Evolutionary conservation across 495 filamentous ascomycete genomes (phyloP).

Genomic region (Friedmanniomyces simplex): DNA sequence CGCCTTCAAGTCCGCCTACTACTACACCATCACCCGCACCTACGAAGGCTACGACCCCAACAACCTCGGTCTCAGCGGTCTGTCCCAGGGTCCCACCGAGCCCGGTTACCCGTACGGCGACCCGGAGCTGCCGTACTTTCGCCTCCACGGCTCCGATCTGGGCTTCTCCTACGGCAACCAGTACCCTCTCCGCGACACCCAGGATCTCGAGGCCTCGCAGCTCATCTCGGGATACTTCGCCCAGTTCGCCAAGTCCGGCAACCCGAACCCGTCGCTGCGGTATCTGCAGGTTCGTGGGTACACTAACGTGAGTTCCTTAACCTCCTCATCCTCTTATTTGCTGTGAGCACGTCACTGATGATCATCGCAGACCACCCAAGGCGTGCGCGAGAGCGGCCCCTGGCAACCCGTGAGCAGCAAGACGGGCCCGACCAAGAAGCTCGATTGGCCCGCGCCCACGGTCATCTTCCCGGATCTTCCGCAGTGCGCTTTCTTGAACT

Average conservation of each 20-base stretch:
- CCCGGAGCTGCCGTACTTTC: slow-evolving; percentile 29
- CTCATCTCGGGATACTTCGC: slow-evolving; percentile 19
- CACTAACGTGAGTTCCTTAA: slow-evolving; percentile 7
- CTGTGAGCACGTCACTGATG: no score
- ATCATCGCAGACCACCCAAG: slow-evolving; percentile 5
- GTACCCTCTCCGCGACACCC: slow-evolving; percentile 16
- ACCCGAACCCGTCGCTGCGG: slow-evolving; percentile 18
- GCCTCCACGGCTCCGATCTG: slow-evolving; percentile 25
- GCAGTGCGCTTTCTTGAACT: slow-evolving; percentile 22
- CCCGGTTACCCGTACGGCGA: slow-evolving; percentile 31
- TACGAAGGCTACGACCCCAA: slow-evolving; percentile 35
- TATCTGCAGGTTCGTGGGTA: slow-evolving; percentile 20
- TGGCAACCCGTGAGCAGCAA: slow-evolving; percentile 15
- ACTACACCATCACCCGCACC: slow-evolving; percentile 38
- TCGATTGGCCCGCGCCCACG: slow-evolving; percentile 18
- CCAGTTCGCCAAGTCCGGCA: slow-evolving; percentile 17
- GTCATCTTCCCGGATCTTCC: slow-evolving; percentile 18
- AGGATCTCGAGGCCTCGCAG: slow-evolving; percentile 16
- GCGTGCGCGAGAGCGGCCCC: slow-evolving; percentile 7
- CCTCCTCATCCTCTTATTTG: no score
- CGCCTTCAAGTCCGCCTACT: slow-evolving; percentile 34
- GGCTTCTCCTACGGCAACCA: slow-evolving; percentile 23
- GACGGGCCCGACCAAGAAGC: slow-evolving; percentile 16
- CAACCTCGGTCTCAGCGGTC: slow-evolving; percentile 27
- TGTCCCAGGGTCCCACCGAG: slow-evolving; percentile 22